These are phyloP conservation scores for Calonectria hongkongensis DNA, from an alignment of 2,329 filamentous ascomycete species.

Conservation along the genomic window DNA sequence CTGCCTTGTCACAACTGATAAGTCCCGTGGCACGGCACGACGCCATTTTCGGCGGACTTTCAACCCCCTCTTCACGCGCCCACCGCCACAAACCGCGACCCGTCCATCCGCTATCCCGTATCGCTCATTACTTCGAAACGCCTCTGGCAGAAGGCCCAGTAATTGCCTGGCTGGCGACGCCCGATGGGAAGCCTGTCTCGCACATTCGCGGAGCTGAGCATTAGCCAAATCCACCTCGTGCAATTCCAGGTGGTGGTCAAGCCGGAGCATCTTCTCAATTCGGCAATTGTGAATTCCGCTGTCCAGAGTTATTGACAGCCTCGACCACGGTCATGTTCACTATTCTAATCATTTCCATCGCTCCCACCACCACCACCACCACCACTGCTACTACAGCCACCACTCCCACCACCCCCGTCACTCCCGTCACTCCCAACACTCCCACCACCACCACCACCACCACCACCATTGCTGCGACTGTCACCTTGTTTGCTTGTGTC, in stretches of 20 bases:
- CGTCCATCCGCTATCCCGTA: constrained; percentile 8
- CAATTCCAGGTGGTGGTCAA: not conserved
- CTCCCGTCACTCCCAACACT: not conserved
- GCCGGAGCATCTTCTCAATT: not conserved
- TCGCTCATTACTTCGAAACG: constrained; percentile 16
- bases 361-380: not conserved
- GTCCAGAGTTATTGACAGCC: not conserved
- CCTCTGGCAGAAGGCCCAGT: not conserved
- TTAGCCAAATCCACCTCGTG: not conserved
- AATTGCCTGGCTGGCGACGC: not conserved
- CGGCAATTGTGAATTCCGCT: not conserved
- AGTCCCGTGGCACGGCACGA: not conserved
- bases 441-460: not conserved
- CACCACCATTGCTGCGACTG: not conserved
- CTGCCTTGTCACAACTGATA: constrained; percentile 15
- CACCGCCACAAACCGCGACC: not conserved
- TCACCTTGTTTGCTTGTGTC: too few species aligned
- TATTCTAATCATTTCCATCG: too few species aligned
- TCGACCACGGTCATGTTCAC: too few species aligned
- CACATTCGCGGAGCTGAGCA: not conserved
- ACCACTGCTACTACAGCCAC: too few species aligned
- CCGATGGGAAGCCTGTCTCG: not conserved
- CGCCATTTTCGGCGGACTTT: not conserved
- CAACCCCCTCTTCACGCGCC: constrained; percentile 9
- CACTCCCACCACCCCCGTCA: not conserved